Conservation (phyloP, 2,329 filamentous ascomycete species). For the Plectosphaerella sp. region DNA sequence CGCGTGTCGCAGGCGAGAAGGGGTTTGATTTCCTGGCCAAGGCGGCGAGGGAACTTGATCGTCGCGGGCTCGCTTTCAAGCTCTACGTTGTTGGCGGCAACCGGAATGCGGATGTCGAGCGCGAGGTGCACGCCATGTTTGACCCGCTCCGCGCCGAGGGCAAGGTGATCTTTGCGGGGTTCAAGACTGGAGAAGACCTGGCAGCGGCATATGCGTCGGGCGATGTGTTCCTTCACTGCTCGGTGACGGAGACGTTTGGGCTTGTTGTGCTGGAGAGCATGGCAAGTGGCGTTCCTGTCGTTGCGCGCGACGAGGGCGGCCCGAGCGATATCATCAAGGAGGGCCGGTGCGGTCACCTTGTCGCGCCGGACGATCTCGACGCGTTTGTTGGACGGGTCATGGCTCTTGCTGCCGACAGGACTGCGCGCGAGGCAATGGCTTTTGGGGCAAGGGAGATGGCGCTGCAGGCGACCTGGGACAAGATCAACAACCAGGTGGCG, state of each 20-base stretch:
- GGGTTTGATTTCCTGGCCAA: constrained; percentile 64
- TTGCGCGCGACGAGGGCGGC: constrained; percentile 65
- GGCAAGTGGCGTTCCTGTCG: constrained; percentile 65
- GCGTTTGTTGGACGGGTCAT: constrained; percentile 51
- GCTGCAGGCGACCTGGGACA: constrained; percentile 64
- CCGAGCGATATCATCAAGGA: constrained; percentile 63
- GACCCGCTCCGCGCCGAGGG: constrained; percentile 38
- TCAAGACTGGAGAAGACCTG: constrained; percentile 55
- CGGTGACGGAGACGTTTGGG: constrained; percentile 67
- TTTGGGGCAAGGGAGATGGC: constrained; percentile 49
- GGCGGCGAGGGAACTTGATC: constrained; percentile 49
- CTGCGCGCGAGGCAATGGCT: constrained; percentile 40
- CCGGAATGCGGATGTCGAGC: constrained; percentile 57
- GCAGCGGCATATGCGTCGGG: constrained; percentile 64
- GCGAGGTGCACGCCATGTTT: constrained; percentile 58
- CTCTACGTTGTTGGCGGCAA: constrained; percentile 66
- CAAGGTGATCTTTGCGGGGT: constrained; percentile 62
- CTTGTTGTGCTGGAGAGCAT: constrained; percentile 67
- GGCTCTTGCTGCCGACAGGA: constrained; percentile 39
- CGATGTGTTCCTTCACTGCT: constrained; percentile 69
- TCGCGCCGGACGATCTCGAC: constrained; percentile 54
- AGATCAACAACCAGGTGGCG: constrained; percentile 66
- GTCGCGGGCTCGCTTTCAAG: constrained; percentile 53
- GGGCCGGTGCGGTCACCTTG: constrained; percentile 55
- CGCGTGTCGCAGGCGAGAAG: constrained; percentile 65